phyloP scores from a whole-genome alignment of 2,329 filamentous ascomycete genomes.

The Trichoderma citrinoviride region DNA sequence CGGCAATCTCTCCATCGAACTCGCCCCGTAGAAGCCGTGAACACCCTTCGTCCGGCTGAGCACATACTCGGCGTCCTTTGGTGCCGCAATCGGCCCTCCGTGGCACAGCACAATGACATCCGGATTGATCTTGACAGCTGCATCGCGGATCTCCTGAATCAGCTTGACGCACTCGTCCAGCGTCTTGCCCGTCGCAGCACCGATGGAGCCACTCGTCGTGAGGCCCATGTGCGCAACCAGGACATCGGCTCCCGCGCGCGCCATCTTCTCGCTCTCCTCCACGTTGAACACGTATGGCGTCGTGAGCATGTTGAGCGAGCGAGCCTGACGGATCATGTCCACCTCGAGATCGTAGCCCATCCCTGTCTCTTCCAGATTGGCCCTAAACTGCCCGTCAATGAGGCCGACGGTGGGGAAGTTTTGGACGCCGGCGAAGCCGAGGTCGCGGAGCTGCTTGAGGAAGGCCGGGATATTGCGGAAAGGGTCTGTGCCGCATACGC shows the following conservation, averaged over 20 bases:
- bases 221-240: constrained; percentile 68
- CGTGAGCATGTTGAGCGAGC: constrained; percentile 59
- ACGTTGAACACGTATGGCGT: constrained; percentile 68
- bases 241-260: constrained; percentile 62
- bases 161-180: constrained; percentile 62
- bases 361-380: constrained; percentile 67
- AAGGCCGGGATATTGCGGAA: constrained; percentile 62
- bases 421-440: constrained; percentile 68
- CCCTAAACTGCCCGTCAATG: constrained; percentile 65
- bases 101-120: constrained; percentile 68
- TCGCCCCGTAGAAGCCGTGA: constrained; percentile 72
- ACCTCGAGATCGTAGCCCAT: constrained; percentile 69
- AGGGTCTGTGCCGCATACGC: constrained; percentile 69
- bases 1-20: constrained; percentile 66
- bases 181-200: constrained; percentile 58
- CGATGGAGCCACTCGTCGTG: constrained; percentile 63
- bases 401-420: constrained; percentile 73
- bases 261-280: constrained; percentile 61
- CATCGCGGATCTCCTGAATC: constrained; percentile 63
- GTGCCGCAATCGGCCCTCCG: constrained; percentile 64
- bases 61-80: constrained; percentile 62
- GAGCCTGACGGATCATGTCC: constrained; percentile 61
- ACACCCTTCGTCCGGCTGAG: constrained; percentile 58
- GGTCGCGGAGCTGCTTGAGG: constrained; percentile 55
- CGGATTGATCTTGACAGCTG: constrained; percentile 51